Evolutionary conservation across 257 asterid genomes (phyloP).

Genomic region (Plantago major): DNA sequence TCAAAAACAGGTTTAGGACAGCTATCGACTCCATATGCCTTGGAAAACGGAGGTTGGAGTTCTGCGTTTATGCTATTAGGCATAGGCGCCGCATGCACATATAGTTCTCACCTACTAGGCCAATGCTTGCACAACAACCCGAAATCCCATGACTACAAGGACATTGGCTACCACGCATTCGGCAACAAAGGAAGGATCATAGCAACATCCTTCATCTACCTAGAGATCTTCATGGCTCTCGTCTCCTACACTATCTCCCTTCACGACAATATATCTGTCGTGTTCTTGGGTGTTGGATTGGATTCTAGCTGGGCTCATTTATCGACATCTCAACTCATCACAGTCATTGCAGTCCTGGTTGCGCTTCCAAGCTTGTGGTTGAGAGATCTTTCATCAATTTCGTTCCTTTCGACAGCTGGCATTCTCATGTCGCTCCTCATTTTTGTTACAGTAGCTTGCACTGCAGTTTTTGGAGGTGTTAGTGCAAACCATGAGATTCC

Average conservation of each 20-base stretch:
- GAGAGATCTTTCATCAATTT: conserved; percentile 62
- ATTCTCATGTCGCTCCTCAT: conserved; percentile 56
- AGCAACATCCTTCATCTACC: conserved; percentile 39
- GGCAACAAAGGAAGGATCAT: conserved; percentile 58
- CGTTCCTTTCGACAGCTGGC: conserved; percentile 61
- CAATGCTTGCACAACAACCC: conserved; percentile 41
- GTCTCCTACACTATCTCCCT: conserved; percentile 77
- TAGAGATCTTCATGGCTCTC: conserved; percentile 83
- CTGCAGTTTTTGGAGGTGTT: conserved; percentile 50
- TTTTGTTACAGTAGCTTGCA: conserved; percentile 39
- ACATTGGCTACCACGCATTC: conserved; percentile 57
- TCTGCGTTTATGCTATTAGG: conserved; percentile 56
- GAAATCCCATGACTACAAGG: conserved; percentile 59
- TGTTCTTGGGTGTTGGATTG: conserved; percentile 32
- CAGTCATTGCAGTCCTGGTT: conserved; percentile 47
- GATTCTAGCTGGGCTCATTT: conserved; percentile 31
- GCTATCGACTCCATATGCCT: conserved; percentile 67
- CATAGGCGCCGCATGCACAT: conserved; percentile 46
- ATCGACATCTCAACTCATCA: conserved; percentile 45
- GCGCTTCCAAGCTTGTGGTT: conserved; percentile 80
- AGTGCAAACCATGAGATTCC: conserved; percentile 38
- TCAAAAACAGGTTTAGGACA: conserved; percentile 60
- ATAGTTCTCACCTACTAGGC: conserved; percentile 51
- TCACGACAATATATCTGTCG: conserved; percentile 58
- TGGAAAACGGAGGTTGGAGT: conserved; percentile 69